A percentile compares a stretch with the other conserved stretches of the same genome.
Conservation (phyloP, 2,329 filamentous ascomycete species). For the Calonectria henricotiae region DNA sequence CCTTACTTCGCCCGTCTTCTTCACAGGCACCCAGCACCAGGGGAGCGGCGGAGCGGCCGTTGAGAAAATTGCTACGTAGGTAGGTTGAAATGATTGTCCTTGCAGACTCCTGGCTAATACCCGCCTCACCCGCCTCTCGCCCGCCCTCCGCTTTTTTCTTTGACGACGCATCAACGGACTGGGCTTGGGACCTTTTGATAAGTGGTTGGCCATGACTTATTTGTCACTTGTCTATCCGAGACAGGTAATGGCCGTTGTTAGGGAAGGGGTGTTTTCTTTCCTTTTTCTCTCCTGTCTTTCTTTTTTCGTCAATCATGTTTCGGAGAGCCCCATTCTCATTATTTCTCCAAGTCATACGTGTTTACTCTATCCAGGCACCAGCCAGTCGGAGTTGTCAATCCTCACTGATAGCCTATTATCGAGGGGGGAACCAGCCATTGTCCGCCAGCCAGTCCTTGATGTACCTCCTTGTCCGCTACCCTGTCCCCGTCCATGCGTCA, state of each 20-base stretch:
- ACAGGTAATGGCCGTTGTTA: not conserved
- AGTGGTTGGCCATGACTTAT: not conserved
- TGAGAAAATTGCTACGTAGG: slow-evolving; percentile 23
- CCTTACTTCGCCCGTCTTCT: not conserved
- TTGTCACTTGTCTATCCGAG: slow-evolving; percentile 8
- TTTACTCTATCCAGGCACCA: slow-evolving; percentile 3
- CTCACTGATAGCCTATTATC: slow-evolving; percentile 4
- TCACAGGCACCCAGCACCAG: not conserved
- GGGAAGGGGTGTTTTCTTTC: not conserved
- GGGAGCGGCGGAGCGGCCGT: slow-evolving; percentile 29
- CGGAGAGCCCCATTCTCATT: not conserved
- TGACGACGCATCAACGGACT: not conserved
- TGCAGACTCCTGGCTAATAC: slow-evolving; percentile 31
- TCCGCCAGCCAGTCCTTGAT: not conserved
- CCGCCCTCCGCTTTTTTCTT: slow-evolving; percentile 7
- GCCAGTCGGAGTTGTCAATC: slow-evolving; percentile 11
- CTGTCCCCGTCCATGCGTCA: slow-evolving; percentile 19
- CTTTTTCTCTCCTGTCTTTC: not conserved
- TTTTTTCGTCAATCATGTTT: not conserved
- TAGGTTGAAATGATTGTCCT: slow-evolving; percentile 31
- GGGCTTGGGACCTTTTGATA: slow-evolving; percentile 5
- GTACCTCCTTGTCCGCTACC: not conserved
- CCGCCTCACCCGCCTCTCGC: slow-evolving; percentile 36
- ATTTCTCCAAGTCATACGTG: not conserved
- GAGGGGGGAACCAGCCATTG: slow-evolving; percentile 7